A percentile compares a stretch with the other conserved stretches of the same genome.
phyloP scores from a whole-genome alignment of 2,329 filamentous ascomycete species.

The Onygenales sp. region DNA sequence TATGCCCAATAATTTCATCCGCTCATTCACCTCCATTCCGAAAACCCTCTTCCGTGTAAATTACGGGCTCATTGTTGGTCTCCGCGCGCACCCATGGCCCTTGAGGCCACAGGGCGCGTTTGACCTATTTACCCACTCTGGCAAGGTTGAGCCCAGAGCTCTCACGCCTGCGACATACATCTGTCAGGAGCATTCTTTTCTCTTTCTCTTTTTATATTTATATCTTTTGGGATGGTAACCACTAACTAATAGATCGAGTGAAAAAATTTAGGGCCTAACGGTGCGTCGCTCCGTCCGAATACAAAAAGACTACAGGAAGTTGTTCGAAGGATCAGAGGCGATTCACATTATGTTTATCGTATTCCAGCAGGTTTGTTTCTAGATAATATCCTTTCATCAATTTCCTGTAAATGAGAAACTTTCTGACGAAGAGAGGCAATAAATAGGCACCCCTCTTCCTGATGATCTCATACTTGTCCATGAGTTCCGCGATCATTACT shows the following conservation, averaged over 20 bases:
- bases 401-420: neutral
- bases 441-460: slow-evolving; percentile 9
- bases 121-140: slow-evolving; percentile 1
- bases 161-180: neutral
- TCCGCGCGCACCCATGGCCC: slow-evolving; percentile 1
- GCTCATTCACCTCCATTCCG: slow-evolving; percentile 1
- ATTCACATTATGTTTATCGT: slow-evolving; percentile 4
- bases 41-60: slow-evolving; percentile 3
- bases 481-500: slow-evolving; percentile 16
- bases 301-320: slow-evolving; percentile 4
- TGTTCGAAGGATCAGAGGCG: slow-evolving; percentile 2
- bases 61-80: neutral
- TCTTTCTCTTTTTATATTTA: neutral
- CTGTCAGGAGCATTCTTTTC: neutral
- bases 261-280: neutral
- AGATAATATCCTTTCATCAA: neutral
- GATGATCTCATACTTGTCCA: slow-evolving; percentile 17
- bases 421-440: neutral
- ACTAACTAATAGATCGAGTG: no score
- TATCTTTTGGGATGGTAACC: no score
- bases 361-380: slow-evolving; percentile 7
- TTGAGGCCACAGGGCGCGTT: neutral
- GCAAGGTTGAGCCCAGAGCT: slow-evolving; percentile 1
- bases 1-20: neutral
- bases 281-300: slow-evolving; percentile 11